A percentile compares a stretch with the other conserved stretches of the same genome.
These are phyloP conservation scores for Catharanthus roseus DNA, from an alignment of 257 asterid species.

Conservation along the genomic window DNA sequence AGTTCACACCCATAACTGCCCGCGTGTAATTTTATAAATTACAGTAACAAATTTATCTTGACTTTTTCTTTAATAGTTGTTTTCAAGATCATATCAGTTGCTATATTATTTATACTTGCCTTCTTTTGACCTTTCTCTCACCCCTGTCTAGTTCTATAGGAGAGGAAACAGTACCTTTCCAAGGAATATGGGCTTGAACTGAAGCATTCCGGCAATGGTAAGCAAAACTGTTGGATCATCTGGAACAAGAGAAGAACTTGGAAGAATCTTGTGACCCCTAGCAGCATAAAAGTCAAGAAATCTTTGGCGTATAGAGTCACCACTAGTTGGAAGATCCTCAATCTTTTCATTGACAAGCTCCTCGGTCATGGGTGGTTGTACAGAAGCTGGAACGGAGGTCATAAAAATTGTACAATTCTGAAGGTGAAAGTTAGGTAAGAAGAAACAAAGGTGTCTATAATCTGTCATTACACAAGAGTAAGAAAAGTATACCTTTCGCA, in stretches of 20 bases:
- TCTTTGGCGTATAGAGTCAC: conserved; percentile 73
- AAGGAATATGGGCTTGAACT: conserved; percentile 92
- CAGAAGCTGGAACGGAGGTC: conserved; percentile 55
- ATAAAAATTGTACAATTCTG: conserved; percentile 15
- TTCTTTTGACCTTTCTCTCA: background rate
- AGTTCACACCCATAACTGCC: background rate
- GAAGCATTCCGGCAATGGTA: conserved; percentile 98
- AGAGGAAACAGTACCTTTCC: conserved; percentile 56
- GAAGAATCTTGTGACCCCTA: conserved; percentile 78
- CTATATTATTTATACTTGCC: background rate
- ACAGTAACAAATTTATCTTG: background rate
- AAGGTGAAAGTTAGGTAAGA: conserved; percentile 9
- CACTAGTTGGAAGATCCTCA: conserved; percentile 39
- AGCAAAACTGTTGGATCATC: conserved; percentile 94
- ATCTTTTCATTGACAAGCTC: conserved; percentile 48
- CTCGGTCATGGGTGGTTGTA: conserved; percentile 64
- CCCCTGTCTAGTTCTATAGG: background rate
- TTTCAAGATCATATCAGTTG: background rate
- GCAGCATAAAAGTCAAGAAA: conserved; percentile 83
- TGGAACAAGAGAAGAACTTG: conserved; percentile 94
- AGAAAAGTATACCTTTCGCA: conserved; percentile 42
- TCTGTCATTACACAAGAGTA: background rate
- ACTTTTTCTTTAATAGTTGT: background rate
- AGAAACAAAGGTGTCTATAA: background rate
- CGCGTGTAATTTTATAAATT: conserved; percentile 8